Conservation (phyloP, 805 yeast genomes). For the Candida michaelii region DNA sequence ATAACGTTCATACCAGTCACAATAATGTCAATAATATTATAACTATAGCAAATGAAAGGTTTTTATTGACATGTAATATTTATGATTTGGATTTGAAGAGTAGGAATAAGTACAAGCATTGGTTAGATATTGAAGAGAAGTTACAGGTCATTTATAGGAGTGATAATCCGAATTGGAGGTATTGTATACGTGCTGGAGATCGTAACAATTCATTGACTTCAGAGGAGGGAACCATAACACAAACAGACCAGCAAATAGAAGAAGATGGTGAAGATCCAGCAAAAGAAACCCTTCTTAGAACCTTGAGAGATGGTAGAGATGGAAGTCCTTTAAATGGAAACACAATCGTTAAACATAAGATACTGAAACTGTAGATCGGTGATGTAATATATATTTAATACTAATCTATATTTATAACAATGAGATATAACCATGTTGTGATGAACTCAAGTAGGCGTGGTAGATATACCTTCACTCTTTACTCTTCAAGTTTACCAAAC, state of each 20-base stretch:
- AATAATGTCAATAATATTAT: constrained; percentile 28
- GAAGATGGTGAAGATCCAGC: no score
- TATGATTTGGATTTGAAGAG: constrained; percentile 54
- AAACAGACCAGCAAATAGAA: no score
- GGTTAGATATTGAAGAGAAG: constrained; percentile 44
- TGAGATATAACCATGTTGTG: no score
- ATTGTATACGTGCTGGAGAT: constrained; percentile 21
- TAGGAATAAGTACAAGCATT: constrained; percentile 40
- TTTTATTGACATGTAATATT: constrained; percentile 36
- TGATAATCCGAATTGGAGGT: constrained; percentile 28
- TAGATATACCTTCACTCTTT: no score
- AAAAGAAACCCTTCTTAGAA: no score
- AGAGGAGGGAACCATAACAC: no score
- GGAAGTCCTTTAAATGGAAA: no score
- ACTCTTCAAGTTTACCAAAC: no score
- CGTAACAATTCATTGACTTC: no score
- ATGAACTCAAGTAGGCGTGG: no score
- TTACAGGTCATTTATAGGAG: constrained; percentile 35
- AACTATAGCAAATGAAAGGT: constrained; percentile 25
- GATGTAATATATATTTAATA: background rate
- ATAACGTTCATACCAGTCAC: constrained; percentile 30
- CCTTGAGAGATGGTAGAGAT: no score
- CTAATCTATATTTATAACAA: constrained; percentile 6
- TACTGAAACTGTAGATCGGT: background rate
- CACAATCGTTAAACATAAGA: no score